Evolutionary conservation across 192 early-diverging fungal genomes (phyloP).

Genomic region (Borealophlyctis nickersoniae): DNA sequence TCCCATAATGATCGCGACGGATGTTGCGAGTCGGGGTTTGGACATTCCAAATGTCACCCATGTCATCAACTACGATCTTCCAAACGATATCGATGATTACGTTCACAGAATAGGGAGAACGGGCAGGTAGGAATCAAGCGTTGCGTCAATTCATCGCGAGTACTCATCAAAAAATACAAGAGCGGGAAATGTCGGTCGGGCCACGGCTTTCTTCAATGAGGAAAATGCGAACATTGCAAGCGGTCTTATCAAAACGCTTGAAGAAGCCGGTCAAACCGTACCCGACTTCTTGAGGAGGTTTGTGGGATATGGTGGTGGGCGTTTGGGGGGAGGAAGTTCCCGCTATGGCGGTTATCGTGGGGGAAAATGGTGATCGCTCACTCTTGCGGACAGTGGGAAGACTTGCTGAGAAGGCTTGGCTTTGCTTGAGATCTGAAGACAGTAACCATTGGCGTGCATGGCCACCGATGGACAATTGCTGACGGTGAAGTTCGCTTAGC

Average conservation of each 20-base stretch:
- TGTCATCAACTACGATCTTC: conserved; percentile 94
- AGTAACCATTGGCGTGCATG: too few species aligned
- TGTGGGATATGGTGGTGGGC: conserved; percentile 6
- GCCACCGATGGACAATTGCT: too few species aligned
- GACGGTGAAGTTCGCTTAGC: too few species aligned
- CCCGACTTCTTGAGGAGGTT: conserved; percentile 66
- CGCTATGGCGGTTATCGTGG: too few species aligned
- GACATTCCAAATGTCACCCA: conserved; percentile 90
- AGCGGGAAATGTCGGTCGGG: conserved; percentile 94
- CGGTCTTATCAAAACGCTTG: conserved; percentile 78
- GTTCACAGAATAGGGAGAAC: conserved; percentile 98
- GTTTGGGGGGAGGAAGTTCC: conserved; percentile 25
- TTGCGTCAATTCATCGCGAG: conserved; percentile 91
- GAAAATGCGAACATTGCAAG: conserved; percentile 81
- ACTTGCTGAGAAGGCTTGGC: too few species aligned
- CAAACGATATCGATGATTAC: conserved; percentile 98
- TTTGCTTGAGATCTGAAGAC: too few species aligned
- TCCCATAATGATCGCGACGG: conserved; percentile 93
- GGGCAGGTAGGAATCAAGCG: too few species aligned
- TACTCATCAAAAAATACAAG: conserved; percentile 92
- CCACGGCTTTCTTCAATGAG: conserved; percentile 89
- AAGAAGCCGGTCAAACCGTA: conserved; percentile 87
- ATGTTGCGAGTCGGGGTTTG: conserved; percentile 88
- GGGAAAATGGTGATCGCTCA: too few species aligned
- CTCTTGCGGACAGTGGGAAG: too few species aligned